A percentile compares a stretch with the other conserved stretches of the same genome.
These are phyloP conservation scores for Emergomyces orientalis DNA, from an alignment of 2,329 filamentous ascomycete genomes.

Conservation along the genomic window DNA sequence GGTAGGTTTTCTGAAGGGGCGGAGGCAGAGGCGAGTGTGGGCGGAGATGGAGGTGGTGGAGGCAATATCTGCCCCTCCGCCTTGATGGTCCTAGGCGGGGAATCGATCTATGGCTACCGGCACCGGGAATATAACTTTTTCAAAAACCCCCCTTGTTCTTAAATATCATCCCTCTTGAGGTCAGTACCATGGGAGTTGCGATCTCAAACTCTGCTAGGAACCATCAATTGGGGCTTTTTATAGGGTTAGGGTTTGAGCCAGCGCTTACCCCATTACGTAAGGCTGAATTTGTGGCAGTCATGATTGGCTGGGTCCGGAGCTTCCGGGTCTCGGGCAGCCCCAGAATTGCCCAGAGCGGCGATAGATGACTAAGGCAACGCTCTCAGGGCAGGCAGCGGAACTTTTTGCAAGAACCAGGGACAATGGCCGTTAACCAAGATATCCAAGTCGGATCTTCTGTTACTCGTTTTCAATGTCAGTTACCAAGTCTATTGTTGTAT, in stretches of 20 bases:
- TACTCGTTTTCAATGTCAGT: too few relatives aligned
- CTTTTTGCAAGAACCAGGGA: too few relatives aligned
- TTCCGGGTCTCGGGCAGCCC: neutral
- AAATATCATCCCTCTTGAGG: neutral
- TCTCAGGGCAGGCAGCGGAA: too few relatives aligned
- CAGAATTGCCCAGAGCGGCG: too few relatives aligned
- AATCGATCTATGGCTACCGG: neutral
- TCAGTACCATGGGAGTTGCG: neutral
- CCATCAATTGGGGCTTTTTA: neutral
- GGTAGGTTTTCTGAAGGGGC: neutral
- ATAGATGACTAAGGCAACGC: neutral
- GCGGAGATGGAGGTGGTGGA: neutral
- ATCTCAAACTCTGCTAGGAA: too few relatives aligned
- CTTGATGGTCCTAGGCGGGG: neutral
- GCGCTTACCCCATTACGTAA: neutral
- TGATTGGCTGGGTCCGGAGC: neutral
- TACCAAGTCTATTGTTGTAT: too few relatives aligned
- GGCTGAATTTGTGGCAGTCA: too few relatives aligned
- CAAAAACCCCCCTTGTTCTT: neutral
- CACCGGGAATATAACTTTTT: neutral
- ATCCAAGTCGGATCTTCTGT: too few relatives aligned
- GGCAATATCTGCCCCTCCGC: neutral
- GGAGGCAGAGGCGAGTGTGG: neutral
- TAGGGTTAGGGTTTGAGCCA: slow-evolving; percentile 6
- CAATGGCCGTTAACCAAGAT: too few relatives aligned